A percentile compares a stretch with the other conserved stretches of the same genome.
Evolutionary conservation across 2,329 filamentous ascomycete species (phyloP).

Genomic region (Fusarium illudens): DNA sequence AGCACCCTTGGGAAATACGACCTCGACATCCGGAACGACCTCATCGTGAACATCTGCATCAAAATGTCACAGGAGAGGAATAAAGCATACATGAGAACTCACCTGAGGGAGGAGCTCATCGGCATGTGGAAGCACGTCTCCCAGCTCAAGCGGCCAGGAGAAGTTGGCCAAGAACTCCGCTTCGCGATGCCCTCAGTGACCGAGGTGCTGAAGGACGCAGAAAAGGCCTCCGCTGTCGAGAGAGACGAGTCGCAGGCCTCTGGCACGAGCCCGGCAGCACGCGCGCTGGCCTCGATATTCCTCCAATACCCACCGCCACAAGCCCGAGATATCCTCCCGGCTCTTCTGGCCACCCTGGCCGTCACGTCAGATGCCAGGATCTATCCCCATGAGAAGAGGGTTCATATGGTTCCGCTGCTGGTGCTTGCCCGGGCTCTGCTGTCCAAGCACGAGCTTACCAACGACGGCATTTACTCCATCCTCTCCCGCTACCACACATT

Average conservation of each 20-base stretch:
- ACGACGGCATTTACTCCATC: slow-evolving; percentile 28
- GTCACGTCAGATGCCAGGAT: slow-evolving; percentile 43
- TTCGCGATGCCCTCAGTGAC: slow-evolving; percentile 45
- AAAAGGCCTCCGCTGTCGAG: not conserved
- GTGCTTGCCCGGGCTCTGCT: slow-evolving; percentile 39
- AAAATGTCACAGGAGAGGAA: slow-evolving; percentile 28
- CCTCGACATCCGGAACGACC: slow-evolving; percentile 41
- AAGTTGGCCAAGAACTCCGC: slow-evolving; percentile 24
- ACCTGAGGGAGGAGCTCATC: slow-evolving; percentile 43
- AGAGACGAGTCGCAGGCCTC: not conserved
- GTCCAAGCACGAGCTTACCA: slow-evolving; percentile 22
- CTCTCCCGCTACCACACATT: slow-evolving; percentile 30
- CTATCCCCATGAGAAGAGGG: slow-evolving; percentile 11
- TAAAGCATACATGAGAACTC: slow-evolving; percentile 15
- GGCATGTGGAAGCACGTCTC: slow-evolving; percentile 51
- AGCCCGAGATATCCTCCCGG: slow-evolving; percentile 42
- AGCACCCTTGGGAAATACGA: slow-evolving; percentile 40
- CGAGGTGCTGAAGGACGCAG: slow-evolving; percentile 40
- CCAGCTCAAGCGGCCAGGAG: slow-evolving; percentile 45
- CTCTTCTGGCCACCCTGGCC: slow-evolving; percentile 46
- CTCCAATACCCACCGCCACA: slow-evolving; percentile 42
- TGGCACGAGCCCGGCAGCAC: slow-evolving; percentile 1
- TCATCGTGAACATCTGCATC: slow-evolving; percentile 47
- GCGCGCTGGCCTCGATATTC: slow-evolving; percentile 45
- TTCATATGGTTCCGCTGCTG: slow-evolving; percentile 43